Percentiles rank a stretch among this genome's conserved stretches.
phyloP scores from a whole-genome alignment of 352 stramenopile species.

The Elongisporangium senticosum region DNA sequence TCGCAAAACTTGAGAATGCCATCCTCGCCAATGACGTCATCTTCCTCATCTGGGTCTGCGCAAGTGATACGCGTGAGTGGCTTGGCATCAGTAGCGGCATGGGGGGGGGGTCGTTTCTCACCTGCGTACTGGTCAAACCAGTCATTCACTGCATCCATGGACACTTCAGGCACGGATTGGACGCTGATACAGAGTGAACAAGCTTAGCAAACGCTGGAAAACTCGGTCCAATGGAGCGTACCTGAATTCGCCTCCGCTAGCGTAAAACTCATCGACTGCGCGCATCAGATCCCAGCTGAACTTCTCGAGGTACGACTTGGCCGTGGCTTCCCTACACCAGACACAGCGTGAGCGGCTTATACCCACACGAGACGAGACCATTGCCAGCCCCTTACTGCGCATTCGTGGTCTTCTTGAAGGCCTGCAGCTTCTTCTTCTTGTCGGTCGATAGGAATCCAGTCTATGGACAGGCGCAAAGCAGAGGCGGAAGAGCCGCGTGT shows the following conservation, averaged over 20 bases:
- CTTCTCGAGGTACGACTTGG: slow-evolving; percentile 67
- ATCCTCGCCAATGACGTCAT: slow-evolving; percentile 66
- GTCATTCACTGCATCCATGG: slow-evolving; percentile 33
- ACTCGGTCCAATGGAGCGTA: slow-evolving; percentile 6
- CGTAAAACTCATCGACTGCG: slow-evolving; percentile 75
- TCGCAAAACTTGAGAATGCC: slow-evolving; percentile 79
- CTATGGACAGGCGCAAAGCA: neutral
- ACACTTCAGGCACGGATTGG: slow-evolving; percentile 25
- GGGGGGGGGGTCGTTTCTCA: slow-evolving; percentile 5
- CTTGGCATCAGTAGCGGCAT: neutral
- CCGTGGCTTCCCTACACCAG: slow-evolving; percentile 45
- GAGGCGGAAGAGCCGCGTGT: neutral
- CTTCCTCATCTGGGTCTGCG: slow-evolving; percentile 35
- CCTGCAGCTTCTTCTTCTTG: slow-evolving; percentile 69
- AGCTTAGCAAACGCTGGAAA: neutral
- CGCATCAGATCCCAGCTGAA: slow-evolving; percentile 80
- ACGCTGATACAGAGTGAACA: slow-evolving; percentile 3
- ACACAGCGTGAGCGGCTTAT: neutral
- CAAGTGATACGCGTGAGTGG: slow-evolving; percentile 1
- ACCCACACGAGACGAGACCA: neutral
- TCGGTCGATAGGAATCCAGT: slow-evolving; percentile 26
- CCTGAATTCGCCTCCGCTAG: slow-evolving; percentile 41
- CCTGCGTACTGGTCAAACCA: slow-evolving; percentile 72
- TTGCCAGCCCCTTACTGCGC: slow-evolving; percentile 31
- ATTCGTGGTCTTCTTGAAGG: slow-evolving; percentile 75